phyloP scores from a whole-genome alignment of 23 red algal species.

The Pyropia yezoensis region DNA sequence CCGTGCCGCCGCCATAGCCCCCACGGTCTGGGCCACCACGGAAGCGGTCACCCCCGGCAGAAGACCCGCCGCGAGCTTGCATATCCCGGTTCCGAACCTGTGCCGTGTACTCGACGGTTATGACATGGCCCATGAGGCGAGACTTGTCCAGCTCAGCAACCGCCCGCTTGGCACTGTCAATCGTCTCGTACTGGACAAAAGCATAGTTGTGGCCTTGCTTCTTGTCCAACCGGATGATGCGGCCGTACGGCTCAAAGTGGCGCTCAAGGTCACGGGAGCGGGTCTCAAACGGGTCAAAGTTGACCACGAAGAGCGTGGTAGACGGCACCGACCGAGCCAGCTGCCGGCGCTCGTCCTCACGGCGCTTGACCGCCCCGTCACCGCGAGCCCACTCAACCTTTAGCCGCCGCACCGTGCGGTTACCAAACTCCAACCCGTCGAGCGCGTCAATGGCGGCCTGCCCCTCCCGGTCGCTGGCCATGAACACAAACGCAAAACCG shows the following conservation, averaged over 20 bases:
- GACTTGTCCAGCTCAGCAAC: constrained; percentile 5
- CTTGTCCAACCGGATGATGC: constrained; percentile 26
- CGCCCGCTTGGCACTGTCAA: constrained; percentile 33
- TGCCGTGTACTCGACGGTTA: constrained; percentile 27
- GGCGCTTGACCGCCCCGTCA: constrained; percentile 45
- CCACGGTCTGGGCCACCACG: constrained; percentile 2
- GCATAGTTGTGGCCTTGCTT: constrained; percentile 17
- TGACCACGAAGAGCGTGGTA: constrained; percentile 51
- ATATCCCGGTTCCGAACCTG: neutral
- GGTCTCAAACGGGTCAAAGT: constrained; percentile 43
- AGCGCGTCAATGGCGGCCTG: constrained; percentile 21
- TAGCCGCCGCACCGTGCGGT: constrained; percentile 12
- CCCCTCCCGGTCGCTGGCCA: constrained; percentile 27
- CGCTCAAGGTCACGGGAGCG: constrained; percentile 16
- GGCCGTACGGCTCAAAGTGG: constrained; percentile 30
- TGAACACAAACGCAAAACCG: constrained; percentile 65
- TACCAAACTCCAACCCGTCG: constrained; percentile 20
- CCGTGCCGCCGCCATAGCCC: constrained; percentile 1
- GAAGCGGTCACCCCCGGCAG: neutral
- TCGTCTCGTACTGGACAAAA: constrained; percentile 38
- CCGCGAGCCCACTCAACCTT: constrained; percentile 62
- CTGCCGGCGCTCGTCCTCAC: constrained; percentile 49
- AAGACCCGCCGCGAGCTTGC: neutral
- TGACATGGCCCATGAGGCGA: constrained; percentile 2
- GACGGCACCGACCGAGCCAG: constrained; percentile 7